These are phyloP conservation scores for Arthonia radiata DNA, from an alignment of 495 filamentous ascomycete species.

Conservation along the genomic window DNA sequence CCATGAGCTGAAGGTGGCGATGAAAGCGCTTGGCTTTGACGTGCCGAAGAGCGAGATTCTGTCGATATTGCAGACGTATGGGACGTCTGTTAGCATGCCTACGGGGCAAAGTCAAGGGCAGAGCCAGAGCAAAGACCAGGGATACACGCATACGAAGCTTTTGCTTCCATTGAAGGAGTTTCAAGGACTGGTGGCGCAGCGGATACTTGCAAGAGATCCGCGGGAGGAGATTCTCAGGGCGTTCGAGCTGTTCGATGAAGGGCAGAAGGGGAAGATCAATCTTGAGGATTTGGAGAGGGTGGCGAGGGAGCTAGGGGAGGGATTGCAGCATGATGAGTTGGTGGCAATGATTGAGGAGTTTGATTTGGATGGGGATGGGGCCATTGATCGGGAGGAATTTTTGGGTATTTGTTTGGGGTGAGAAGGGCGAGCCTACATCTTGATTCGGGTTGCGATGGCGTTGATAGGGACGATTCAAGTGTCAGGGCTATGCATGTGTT, in stretches of 20 bases:
- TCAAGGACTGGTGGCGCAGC: conserved; percentile 51
- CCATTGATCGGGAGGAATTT: conserved; percentile 77
- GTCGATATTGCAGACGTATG: conserved; percentile 46
- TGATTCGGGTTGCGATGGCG: no score
- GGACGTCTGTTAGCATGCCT: conserved; percentile 23
- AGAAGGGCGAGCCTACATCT: no score
- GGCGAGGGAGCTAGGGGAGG: conserved; percentile 74
- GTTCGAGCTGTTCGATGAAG: conserved; percentile 70
- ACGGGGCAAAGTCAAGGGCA: conserved; percentile 19
- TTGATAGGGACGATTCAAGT: no score
- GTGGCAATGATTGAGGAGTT: conserved; percentile 97
- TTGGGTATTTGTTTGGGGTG: conserved; percentile 39
- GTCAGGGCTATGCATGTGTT: no score
- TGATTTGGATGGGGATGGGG: conserved; percentile 78
- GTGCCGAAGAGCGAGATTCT: conserved; percentile 63
- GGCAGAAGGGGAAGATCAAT: conserved; percentile 59
- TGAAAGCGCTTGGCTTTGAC: conserved; percentile 89
- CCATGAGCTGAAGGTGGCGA: conserved; percentile 86
- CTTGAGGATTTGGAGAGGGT: conserved; percentile 68
- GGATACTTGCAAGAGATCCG: conserved; percentile 62
- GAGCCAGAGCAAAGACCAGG: no score
- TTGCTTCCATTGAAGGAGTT: conserved; percentile 49
- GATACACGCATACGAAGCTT: conserved; percentile 25
- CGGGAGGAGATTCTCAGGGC: conserved; percentile 77
- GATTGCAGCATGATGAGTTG: conserved; percentile 76